Conservation (phyloP, 176 grass and related monocot species). For the Calamus simplicifolius region DNA sequence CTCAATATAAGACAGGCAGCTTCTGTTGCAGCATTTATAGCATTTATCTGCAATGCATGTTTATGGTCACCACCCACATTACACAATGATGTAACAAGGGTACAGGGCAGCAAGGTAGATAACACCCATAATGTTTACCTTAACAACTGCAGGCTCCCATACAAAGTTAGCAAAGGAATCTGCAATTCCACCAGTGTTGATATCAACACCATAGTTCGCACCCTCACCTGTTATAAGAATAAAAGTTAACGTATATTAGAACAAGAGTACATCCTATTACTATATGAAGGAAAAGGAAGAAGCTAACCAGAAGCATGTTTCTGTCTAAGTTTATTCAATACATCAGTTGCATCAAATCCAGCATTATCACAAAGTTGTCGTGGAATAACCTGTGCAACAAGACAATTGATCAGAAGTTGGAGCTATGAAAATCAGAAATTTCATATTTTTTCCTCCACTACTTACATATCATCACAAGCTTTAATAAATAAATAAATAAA, state of each 20-base stretch:
- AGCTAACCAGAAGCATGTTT: conserved; percentile 82
- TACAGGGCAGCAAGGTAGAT: no score
- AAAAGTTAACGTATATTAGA: conserved; percentile 1
- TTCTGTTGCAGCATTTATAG: conserved; percentile 90
- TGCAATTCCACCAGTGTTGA: conserved; percentile 84
- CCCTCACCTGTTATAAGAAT: conserved; percentile 53
- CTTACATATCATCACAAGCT: no score
- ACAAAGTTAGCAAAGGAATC: conserved; percentile 98
- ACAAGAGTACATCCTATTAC: conserved; percentile 8
- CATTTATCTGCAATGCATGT: conserved; percentile 74
- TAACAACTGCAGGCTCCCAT: conserved; percentile 98
- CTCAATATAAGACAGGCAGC: conserved; percentile 85
- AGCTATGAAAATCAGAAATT: no score
- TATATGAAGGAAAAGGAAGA: conserved; percentile 5
- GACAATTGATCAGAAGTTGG: no score
- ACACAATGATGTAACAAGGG: background rate
- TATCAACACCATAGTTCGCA: conserved; percentile 95
- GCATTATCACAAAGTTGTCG: conserved; percentile 96
- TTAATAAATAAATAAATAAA: no score
- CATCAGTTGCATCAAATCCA: conserved; percentile 93
- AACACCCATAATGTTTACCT: conserved; percentile 32
- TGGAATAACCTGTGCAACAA: conserved; percentile 57
- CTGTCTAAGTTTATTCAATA: conserved; percentile 87
- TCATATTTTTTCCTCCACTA: no score
- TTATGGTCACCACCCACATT: background rate